Evolutionary conservation across 768 basidiomycete genomes (phyloP).

Genomic region (Symmetrospora coprosmae): DNA sequence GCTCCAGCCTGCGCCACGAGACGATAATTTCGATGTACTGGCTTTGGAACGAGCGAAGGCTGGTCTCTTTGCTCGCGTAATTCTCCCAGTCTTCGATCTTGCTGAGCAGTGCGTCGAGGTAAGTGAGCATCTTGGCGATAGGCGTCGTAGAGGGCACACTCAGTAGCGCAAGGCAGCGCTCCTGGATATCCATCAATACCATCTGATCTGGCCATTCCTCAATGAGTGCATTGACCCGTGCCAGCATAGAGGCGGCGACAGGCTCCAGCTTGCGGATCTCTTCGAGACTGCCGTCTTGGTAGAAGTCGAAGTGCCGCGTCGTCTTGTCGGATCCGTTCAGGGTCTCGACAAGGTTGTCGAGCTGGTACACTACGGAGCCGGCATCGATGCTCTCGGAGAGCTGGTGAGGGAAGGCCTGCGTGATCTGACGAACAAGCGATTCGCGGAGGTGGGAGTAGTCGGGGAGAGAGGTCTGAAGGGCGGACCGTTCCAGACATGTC

Average conservation of each 20-base stretch:
- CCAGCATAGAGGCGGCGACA: slow-evolving; percentile 45
- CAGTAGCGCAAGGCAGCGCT: slow-evolving; percentile 55
- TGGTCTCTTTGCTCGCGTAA: slow-evolving; percentile 83
- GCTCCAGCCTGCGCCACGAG: slow-evolving; percentile 75
- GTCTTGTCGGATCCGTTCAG: not conserved
- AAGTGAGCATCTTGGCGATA: slow-evolving; percentile 64
- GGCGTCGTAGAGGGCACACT: slow-evolving; percentile 52
- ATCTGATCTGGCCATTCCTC: slow-evolving; percentile 93
- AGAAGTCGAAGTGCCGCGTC: slow-evolving; percentile 31
- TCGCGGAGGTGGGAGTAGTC: no score
- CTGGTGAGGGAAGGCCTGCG: no score
- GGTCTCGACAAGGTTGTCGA: not conserved
- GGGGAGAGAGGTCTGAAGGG: no score
- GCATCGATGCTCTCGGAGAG: no score
- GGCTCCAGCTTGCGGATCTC: slow-evolving; percentile 53
- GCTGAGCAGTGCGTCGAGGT: slow-evolving; percentile 66
- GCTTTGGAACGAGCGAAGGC: slow-evolving; percentile 54
- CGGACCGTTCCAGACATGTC: no score
- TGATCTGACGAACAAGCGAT: no score
- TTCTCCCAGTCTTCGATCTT: slow-evolving; percentile 94
- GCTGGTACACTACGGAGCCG: no score
- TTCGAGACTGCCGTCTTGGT: slow-evolving; percentile 49
- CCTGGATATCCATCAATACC: slow-evolving; percentile 71
- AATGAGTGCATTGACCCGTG: slow-evolving; percentile 48
- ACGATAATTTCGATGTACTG: slow-evolving; percentile 60